Conservation (phyloP, 2,329 filamentous ascomycete species). For the Pseudogymnoascus sp. region DNA sequence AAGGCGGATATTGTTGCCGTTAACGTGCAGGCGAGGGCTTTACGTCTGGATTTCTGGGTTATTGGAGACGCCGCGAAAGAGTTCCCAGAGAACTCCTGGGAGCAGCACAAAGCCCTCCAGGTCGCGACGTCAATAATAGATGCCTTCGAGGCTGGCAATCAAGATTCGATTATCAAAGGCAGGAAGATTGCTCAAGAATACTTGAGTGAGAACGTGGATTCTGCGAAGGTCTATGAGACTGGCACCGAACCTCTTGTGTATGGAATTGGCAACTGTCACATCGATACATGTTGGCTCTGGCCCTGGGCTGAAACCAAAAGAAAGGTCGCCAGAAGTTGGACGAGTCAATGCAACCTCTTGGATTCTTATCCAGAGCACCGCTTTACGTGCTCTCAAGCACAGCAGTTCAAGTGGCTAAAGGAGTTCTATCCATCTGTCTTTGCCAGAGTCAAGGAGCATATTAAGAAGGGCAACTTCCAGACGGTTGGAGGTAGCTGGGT, state of each 20-base stretch:
- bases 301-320: conserved; percentile 96
- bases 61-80: conserved; percentile 87
- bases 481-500: conserved; percentile 98
- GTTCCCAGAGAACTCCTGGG: conserved; percentile 80
- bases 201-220: conserved; percentile 72
- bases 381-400: conserved; percentile 87
- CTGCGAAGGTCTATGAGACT: conserved; percentile 72
- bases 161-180: conserved; percentile 69
- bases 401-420: conserved; percentile 98
- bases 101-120: conserved; percentile 78
- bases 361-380: conserved; percentile 90
- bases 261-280: conserved; percentile 93
- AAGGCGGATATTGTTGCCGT: conserved; percentile 83
- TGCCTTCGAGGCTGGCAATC: conserved; percentile 71
- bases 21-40: conserved; percentile 72
- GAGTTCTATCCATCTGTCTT: conserved; percentile 80
- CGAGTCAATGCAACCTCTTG: conserved; percentile 90
- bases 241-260: conserved; percentile 70
- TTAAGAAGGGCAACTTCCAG: conserved; percentile 84
- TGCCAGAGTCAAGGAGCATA: conserved; percentile 82
- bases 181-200: conserved; percentile 79
- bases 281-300: conserved; percentile 98
- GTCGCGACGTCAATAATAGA: conserved; percentile 86
- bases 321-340: conserved; percentile 93
- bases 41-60: conserved; percentile 93